These are phyloP conservation scores for Prunus campanulata DNA, from an alignment of 306 rosid genomes.

Conservation along the genomic window DNA sequence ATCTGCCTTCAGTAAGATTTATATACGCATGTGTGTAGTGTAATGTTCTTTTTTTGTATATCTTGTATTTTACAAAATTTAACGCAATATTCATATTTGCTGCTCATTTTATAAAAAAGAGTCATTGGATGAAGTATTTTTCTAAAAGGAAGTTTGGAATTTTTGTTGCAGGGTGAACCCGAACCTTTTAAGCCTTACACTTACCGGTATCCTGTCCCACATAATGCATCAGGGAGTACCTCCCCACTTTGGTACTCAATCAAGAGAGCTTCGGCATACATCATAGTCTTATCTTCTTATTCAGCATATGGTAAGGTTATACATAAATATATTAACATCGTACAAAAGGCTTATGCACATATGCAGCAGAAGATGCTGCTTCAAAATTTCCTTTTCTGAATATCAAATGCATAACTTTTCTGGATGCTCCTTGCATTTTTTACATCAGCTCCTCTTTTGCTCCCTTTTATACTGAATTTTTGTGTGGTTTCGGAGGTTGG, in stretches of 20 bases:
- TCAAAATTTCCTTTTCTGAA: background rate
- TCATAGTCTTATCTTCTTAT: conserved; percentile 70
- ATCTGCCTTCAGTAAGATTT: background rate
- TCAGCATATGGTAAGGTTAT: conserved; percentile 60
- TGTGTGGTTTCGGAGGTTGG: background rate
- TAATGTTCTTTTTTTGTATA: no score
- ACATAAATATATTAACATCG: background rate
- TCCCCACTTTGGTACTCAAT: conserved; percentile 51
- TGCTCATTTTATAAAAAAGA: background rate
- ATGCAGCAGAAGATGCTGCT: background rate
- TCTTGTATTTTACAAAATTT: background rate
- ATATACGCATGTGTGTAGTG: no score
- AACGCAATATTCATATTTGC: background rate
- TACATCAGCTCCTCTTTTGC: background rate
- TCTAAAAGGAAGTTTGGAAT: background rate
- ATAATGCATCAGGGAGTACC: conserved; percentile 32
- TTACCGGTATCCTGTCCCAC: conserved; percentile 50
- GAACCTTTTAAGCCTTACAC: conserved; percentile 65
- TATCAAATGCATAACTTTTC: background rate
- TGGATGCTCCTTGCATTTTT: background rate
- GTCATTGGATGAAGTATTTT: background rate
- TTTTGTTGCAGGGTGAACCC: conserved; percentile 53
- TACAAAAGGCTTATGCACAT: background rate
- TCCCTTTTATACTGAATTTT: background rate
- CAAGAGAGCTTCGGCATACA: conserved; percentile 78